phyloP scores from a whole-genome alignment of 2,329 filamentous ascomycete genomes.

The Xylariales sp. region DNA sequence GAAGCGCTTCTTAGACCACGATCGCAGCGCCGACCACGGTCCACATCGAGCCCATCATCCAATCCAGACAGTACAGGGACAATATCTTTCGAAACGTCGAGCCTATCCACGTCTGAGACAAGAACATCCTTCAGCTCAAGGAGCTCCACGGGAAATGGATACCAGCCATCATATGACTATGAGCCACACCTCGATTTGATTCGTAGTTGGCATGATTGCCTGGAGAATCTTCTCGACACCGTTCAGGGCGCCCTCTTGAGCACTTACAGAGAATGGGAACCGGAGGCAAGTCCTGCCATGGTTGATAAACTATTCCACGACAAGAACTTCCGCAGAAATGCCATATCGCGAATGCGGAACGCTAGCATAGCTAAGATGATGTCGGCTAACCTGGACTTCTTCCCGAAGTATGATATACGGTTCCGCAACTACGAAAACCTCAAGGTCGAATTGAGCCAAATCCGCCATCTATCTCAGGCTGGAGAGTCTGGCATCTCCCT shows the following conservation, averaged over 20 bases:
- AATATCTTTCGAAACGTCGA: background rate
- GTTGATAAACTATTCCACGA: slow-evolving; percentile 38
- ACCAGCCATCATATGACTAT: slow-evolving; percentile 19
- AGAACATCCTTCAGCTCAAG: background rate
- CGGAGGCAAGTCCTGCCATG: slow-evolving; percentile 37
- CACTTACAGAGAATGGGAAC: slow-evolving; percentile 42
- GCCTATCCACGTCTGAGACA: background rate
- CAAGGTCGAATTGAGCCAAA: slow-evolving; percentile 35
- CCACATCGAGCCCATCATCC: slow-evolving; percentile 10
- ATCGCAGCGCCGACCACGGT: slow-evolving; percentile 3
- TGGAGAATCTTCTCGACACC: slow-evolving; percentile 37
- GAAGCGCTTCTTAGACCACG: slow-evolving; percentile 28
- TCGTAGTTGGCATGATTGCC: slow-evolving; percentile 38
- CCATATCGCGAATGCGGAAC: slow-evolving; percentile 42
- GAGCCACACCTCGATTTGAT: slow-evolving; percentile 32
- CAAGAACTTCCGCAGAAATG: slow-evolving; percentile 35
- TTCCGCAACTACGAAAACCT: slow-evolving; percentile 43
- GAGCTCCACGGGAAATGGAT: slow-evolving; percentile 16
- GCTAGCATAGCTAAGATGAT: slow-evolving; percentile 37
- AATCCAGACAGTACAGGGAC: slow-evolving; percentile 6
- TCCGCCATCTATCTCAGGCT: slow-evolving; percentile 35
- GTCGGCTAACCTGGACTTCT: slow-evolving; percentile 41
- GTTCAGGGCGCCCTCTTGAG: slow-evolving; percentile 36
- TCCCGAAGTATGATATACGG: slow-evolving; percentile 39
- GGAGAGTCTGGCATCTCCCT: slow-evolving; percentile 37